phyloP scores from a whole-genome alignment of 192 early-diverging fungal species.

The Thamnidium elegans region DNA sequence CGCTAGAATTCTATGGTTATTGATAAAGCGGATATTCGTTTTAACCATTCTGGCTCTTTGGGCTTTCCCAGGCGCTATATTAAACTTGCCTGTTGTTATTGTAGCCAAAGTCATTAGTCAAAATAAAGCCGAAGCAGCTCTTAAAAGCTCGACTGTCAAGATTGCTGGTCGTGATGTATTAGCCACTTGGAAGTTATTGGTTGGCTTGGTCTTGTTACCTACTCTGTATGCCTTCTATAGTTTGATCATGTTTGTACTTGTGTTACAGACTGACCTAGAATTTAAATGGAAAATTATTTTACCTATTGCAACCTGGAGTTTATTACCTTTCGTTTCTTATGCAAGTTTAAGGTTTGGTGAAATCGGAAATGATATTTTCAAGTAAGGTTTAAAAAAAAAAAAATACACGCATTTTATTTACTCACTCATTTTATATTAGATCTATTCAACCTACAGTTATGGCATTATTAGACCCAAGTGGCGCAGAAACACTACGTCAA shows the following conservation, averaged over 20 bases:
- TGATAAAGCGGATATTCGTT: slow-evolving; percentile 68
- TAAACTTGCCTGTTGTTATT: slow-evolving; percentile 55
- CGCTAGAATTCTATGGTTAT: slow-evolving; percentile 58
- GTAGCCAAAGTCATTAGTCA: slow-evolving; percentile 53
- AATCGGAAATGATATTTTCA: slow-evolving; percentile 70
- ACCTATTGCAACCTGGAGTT: slow-evolving; percentile 43
- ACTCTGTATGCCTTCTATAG: slow-evolving; percentile 71
- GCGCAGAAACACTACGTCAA: slow-evolving; percentile 62
- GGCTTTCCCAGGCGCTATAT: slow-evolving; percentile 73
- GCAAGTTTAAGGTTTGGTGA: slow-evolving; percentile 74
- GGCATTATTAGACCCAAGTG: slow-evolving; percentile 54
- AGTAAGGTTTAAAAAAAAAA: slow-evolving; percentile 28
- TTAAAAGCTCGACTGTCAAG: slow-evolving; percentile 90
- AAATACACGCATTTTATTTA: slow-evolving; percentile 15
- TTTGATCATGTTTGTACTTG: slow-evolving; percentile 53
- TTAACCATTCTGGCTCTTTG: slow-evolving; percentile 71
- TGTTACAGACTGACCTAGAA: slow-evolving; percentile 30
- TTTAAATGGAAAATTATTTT: slow-evolving; percentile 41
- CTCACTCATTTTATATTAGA: slow-evolving; percentile 40
- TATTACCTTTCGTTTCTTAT: slow-evolving; percentile 68
- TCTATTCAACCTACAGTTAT: slow-evolving; percentile 86
- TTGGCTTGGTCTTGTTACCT: slow-evolving; percentile 73
- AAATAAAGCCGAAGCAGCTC: slow-evolving; percentile 64
- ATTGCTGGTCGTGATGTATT: slow-evolving; percentile 93
- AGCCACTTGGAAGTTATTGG: slow-evolving; percentile 92